Base-by-base conservation (phyloP, 129 eudicot species). In the Flaveria brownii region DNA sequence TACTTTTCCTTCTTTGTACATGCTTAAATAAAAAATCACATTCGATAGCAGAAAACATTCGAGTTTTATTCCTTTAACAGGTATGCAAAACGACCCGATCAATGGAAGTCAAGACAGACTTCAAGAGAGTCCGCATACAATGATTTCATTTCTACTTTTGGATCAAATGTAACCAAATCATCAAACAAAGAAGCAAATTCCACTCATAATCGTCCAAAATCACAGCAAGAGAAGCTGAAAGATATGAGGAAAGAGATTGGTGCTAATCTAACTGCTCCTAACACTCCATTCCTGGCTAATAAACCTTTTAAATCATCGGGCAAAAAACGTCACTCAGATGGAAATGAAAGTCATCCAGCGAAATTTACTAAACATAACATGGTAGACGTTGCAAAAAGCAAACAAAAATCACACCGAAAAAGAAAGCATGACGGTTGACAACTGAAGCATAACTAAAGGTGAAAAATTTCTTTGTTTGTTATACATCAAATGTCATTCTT, bases 201-300 rank as follows among this genome's bases (percentile, higher is more conserved):
- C 54, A 67, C 88, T 0, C 87, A 83, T n/a, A 33, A 55, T 74
- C 49, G 63, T 20, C 79, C 61, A 20, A 89, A 84, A 57, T 60
- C 93, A 13, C 89, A 85, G 67, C 84, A 86, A 78, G 92, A 84
- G 63, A 87, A 88, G 72, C 76, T 89, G 15, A 91, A 89, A 86
- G 93, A 78, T 75, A 91, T 89, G 87, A 89, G 97, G 83, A 84
- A 91, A 85, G 97, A 94, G 72, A 94, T 94, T 46, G 88, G 87
- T 14, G 65, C 72, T 65, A 81, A 71, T 45, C 78, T 93, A 63
- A 74, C 82, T 64, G 69, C 87, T 49, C 77, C 87, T 20, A 47
- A 70, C 28, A 63, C 56, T 71, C 83, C 18, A 49, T 80, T 62
- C 65, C 78, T 22, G 71, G 89, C 79, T 56, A 86, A 72, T 74